Evolutionary conservation across 2,329 filamentous ascomycete species (phyloP), one percentile per base, ranked within the genome.

Genomic region (Magnaporthiopsis poae): DNA sequence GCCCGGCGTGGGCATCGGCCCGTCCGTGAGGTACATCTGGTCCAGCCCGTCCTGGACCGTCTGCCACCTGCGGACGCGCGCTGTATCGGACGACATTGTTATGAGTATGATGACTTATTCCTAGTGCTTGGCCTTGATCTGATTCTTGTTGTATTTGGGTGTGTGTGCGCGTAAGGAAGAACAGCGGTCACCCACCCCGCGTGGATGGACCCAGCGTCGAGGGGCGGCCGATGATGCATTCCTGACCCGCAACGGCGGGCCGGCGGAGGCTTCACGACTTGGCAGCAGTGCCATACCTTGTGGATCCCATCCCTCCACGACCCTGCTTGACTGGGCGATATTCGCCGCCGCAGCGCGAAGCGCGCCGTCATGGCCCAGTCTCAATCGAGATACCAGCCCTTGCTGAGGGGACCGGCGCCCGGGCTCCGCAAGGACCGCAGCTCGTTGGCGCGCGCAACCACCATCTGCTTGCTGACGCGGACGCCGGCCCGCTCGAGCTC

Each of bases 31-130:
- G 63, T 75, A 73, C 35, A 88, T 77, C 68, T 84, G 82, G 64
- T 85, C 82, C 29, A 88, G 71, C 12, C 85, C 85, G 71, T 85
- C 78, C 70, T 86, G 81, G 60, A 75, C 75, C 2, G 83, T 84
- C 21, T 80, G 76, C 86, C 85, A 88, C 75, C 85, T 81, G 72
- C 78, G 75, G 68, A 70, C 67, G 56, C 61, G 64, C 46, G 52
- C 52, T 52, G 52, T 52, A 33, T 64, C 33, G 62, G 62, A 31
- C 15, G 39, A 15, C 62, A 64, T 64, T 46, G 8, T 18, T 56
- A 27, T 11, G 5, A 29, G 25, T 15, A n/a, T 18, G 31, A 13
- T 3, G 33, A n/a, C 13, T 11, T 12, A 9, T 31, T 31, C 5
- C 25, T n/a, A 13, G 21, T 52, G 46, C 18, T 52, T 52, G 18